Percentiles rank a stretch among this genome's conserved stretches.
Conservation (phyloP, 345 rosid species). For the Sapria himalayana region DNA sequence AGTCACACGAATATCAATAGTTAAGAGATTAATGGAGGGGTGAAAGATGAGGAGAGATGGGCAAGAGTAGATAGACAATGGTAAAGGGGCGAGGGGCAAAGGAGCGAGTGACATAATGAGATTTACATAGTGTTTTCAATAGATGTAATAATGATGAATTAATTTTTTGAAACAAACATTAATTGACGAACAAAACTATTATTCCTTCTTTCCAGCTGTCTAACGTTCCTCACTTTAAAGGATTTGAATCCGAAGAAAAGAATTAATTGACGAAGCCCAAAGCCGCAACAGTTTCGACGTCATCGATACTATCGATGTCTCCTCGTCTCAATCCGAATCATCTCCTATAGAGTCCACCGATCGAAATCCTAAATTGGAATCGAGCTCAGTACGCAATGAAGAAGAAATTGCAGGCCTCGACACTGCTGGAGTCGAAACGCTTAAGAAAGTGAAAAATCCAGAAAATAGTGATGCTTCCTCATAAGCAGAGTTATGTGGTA, state of each 20-base stretch:
- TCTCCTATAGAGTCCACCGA: constrained; percentile 19
- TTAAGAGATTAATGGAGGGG: no score
- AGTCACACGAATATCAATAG: no score
- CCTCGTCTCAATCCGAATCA: constrained; percentile 9
- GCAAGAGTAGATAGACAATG: no score
- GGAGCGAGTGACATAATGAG: no score
- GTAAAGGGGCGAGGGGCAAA: no score
- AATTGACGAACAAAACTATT: no score
- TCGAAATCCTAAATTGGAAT: no score
- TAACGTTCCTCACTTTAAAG: constrained; percentile 83
- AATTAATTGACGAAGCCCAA: constrained; percentile 6
- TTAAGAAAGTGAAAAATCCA: neutral
- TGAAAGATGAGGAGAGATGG: no score
- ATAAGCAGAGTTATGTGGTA: constrained; percentile 27
- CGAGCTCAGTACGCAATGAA: constrained; percentile 94
- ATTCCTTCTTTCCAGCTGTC: no score
- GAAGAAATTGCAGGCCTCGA: constrained; percentile 90
- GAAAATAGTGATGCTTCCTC: constrained; percentile 5
- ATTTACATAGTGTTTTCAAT: no score
- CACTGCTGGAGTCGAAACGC: constrained; percentile 11
- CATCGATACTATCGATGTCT: constrained; percentile 23
- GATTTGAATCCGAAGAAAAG: constrained; percentile 70
- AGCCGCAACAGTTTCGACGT: constrained; percentile 8
- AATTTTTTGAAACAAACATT: no score
- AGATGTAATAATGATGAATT: no score